phyloP scores from a whole-genome alignment of 2,329 filamentous ascomycete genomes.

The Zymoseptoria brevis region DNA sequence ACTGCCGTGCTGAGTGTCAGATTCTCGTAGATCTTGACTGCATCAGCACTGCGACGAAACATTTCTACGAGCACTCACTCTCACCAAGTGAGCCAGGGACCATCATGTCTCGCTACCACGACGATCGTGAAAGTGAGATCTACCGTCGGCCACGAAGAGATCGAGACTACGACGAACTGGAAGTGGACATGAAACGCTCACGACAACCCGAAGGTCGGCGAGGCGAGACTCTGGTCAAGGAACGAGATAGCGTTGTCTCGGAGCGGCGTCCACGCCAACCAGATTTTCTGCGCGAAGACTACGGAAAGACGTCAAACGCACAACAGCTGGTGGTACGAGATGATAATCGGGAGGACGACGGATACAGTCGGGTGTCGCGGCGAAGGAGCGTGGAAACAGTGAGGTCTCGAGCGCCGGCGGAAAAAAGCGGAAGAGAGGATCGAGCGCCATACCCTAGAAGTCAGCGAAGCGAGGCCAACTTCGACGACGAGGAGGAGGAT shows the following conservation, averaged over 20 bases:
- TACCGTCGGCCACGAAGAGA: slow-evolving; percentile 32
- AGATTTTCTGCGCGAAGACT: slow-evolving; percentile 45
- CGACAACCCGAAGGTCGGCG: slow-evolving; percentile 19
- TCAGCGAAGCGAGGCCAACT: slow-evolving; percentile 19
- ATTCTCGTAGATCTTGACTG: neutral
- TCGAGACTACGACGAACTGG: slow-evolving; percentile 43
- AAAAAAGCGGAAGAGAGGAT: slow-evolving; percentile 33
- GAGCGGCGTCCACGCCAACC: slow-evolving; percentile 38
- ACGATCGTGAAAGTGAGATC: slow-evolving; percentile 27
- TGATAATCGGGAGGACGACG: slow-evolving; percentile 33
- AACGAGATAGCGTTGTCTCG: slow-evolving; percentile 27
- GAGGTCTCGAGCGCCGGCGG: slow-evolving; percentile 28
- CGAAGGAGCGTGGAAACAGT: slow-evolving; percentile 23
- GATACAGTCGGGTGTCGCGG: slow-evolving; percentile 16
- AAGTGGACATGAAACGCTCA: slow-evolving; percentile 37
- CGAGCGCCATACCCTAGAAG: slow-evolving; percentile 25
- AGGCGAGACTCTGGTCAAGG: slow-evolving; percentile 22
- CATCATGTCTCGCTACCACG: slow-evolving; percentile 1
- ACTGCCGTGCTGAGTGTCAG: neutral
- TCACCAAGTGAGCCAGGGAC: neutral
- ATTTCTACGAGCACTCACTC: neutral
- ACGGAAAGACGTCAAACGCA: slow-evolving; percentile 35
- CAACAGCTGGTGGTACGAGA: slow-evolving; percentile 41
- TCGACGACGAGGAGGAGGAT: slow-evolving; percentile 22
- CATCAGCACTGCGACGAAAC: neutral